phyloP scores from a whole-genome alignment of 202 grass and related monocot species.

The Panicum hallii region DNA sequence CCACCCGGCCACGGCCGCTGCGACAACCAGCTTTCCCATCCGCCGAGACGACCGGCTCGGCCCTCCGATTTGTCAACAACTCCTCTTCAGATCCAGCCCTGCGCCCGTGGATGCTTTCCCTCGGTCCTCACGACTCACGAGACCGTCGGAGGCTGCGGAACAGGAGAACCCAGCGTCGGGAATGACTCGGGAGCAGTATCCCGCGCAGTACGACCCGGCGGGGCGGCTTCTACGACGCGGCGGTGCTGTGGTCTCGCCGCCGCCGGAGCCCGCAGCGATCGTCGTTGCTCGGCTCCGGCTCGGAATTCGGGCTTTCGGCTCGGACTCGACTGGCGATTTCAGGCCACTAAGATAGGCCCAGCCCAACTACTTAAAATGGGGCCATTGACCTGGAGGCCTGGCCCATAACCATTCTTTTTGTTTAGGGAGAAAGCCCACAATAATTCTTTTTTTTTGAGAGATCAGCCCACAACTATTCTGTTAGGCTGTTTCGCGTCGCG shows the following conservation, averaged over 20 bases:
- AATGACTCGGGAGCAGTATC: neutral
- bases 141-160: neutral
- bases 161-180: neutral
- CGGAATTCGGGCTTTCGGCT: neutral
- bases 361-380: neutral
- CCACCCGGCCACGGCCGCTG: conserved; percentile 60
- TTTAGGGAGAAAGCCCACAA: too few relatives aligned
- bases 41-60: neutral
- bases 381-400: neutral
- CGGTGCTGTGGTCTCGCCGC: conserved; percentile 8
- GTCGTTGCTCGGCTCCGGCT: neutral
- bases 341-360: neutral
- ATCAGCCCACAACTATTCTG: too few relatives aligned
- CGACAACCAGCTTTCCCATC: conserved; percentile 68
- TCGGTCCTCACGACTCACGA: conserved; percentile 15
- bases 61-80: neutral
- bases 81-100: conserved; percentile 49
- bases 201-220: neutral
- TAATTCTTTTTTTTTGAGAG: too few relatives aligned
- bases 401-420: neutral
- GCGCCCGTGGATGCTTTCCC: neutral
- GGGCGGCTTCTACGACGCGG: neutral
- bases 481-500: neutral
- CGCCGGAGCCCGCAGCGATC: conserved; percentile 38
- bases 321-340: neutral